These are phyloP conservation scores for Chloris gayana DNA, from an alignment of 176 grass and related monocot genomes.

Conservation along the genomic window DNA sequence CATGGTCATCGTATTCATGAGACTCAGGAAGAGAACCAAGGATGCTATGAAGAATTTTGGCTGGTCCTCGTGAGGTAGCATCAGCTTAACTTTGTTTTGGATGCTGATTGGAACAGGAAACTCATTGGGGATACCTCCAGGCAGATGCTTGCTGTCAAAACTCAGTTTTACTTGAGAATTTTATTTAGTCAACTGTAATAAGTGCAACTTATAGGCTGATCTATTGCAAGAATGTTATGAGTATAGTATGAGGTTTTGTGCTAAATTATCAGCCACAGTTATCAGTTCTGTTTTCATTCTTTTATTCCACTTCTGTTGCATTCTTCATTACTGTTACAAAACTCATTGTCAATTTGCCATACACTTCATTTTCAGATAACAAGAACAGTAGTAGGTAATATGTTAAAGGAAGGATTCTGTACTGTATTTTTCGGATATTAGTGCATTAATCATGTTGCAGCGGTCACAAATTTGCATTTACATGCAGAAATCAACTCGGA, in stretches of 20 bases:
- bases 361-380: background rate
- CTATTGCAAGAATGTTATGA: background rate
- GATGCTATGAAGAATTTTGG: constrained; percentile 85
- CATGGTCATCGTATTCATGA: constrained; percentile 70
- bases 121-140: background rate
- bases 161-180: background rate
- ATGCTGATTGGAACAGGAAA: constrained; percentile 7
- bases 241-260: background rate
- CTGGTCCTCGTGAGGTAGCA: constrained; percentile 49
- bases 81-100: background rate
- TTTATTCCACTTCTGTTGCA: constrained; percentile 4
- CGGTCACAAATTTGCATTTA: background rate
- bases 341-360: background rate
- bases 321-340: background rate
- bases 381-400: background rate
- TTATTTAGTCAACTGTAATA: constrained; percentile 21
- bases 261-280: background rate
- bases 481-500: background rate
- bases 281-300: background rate
- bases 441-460: background rate
- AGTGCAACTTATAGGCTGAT: background rate
- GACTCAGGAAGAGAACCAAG: constrained; percentile 85
- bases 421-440: background rate
- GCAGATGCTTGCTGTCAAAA: background rate
- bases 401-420: background rate